Evolutionary conservation across 257 asterid genomes (phyloP).

Genomic region (Nyctanthes arbortristis): DNA sequence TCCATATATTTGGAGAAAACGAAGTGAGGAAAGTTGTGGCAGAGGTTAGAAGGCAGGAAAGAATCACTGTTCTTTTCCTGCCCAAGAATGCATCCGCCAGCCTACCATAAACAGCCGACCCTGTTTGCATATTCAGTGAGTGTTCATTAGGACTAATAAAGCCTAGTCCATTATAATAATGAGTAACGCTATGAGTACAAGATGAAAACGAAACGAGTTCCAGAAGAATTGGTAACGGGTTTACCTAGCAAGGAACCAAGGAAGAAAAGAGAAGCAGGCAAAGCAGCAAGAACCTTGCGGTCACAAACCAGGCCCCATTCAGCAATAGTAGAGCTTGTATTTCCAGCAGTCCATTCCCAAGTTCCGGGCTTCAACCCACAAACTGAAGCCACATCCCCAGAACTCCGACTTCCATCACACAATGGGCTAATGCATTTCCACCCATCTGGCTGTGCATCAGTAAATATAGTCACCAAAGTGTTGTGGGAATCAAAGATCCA

Average conservation of each 20-base stretch:
- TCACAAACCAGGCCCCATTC: constrained; percentile 69
- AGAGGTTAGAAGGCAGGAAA: constrained; percentile 57
- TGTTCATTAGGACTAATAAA: no score
- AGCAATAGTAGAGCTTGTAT: constrained; percentile 52
- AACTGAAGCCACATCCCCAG: constrained; percentile 34
- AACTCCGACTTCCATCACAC: constrained; percentile 29
- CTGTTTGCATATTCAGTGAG: constrained; percentile 34
- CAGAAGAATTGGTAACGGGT: background rate
- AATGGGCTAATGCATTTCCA: constrained; percentile 44
- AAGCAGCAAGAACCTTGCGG: constrained; percentile 54
- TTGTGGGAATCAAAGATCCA: constrained; percentile 59
- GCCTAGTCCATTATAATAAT: no score
- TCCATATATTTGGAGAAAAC: constrained; percentile 59
- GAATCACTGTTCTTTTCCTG: constrained; percentile 47
- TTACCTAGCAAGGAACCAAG: constrained; percentile 61
- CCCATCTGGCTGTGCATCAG: constrained; percentile 55
- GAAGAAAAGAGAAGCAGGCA: constrained; percentile 64
- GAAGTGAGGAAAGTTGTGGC: constrained; percentile 51
- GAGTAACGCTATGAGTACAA: no score
- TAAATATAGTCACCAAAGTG: constrained; percentile 56
- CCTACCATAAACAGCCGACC: constrained; percentile 48
- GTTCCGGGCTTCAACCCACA: constrained; percentile 55
- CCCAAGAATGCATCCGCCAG: constrained; percentile 50
- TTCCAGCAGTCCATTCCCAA: constrained; percentile 62
- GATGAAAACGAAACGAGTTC: background rate